Evolutionary conservation across 2,329 filamentous ascomycete species (phyloP).

Genomic region (Penicillium sp.): DNA sequence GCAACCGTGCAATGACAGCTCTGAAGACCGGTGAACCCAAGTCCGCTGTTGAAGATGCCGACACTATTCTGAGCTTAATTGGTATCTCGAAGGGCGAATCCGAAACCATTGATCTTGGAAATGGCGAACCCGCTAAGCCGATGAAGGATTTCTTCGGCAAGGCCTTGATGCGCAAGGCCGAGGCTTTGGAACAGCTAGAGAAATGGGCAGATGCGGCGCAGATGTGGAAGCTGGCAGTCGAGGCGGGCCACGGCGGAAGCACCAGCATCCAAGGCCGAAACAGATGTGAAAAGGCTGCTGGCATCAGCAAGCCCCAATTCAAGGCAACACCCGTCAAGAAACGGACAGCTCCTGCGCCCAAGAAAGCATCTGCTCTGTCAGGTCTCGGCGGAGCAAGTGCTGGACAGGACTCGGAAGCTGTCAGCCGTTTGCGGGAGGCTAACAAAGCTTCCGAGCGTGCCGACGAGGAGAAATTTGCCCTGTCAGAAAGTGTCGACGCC

Average conservation of each 20-base stretch:
- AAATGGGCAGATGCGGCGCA: conserved; percentile 79
- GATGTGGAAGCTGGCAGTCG: conserved; percentile 78
- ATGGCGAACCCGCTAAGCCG: conserved; percentile 64
- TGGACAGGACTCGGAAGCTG: conserved; percentile 62
- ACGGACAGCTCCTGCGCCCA: conserved; percentile 43
- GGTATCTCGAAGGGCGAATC: conserved; percentile 72
- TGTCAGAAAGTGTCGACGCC: conserved; percentile 80
- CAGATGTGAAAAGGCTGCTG: conserved; percentile 81
- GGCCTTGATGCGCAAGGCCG: conserved; percentile 87
- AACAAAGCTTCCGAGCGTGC: conserved; percentile 80
- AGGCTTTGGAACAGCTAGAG: conserved; percentile 92
- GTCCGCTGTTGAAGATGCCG: conserved; percentile 76
- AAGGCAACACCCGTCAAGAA: conserved; percentile 46
- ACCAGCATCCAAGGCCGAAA: conserved; percentile 80
- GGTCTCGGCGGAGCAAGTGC: conserved; percentile 42
- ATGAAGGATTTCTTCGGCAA: conserved; percentile 95
- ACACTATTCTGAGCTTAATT: conserved; percentile 73
- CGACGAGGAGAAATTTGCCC: conserved; percentile 87
- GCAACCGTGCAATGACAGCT: conserved; percentile 83
- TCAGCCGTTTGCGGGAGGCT: conserved; percentile 73
- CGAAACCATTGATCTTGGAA: conserved; percentile 69
- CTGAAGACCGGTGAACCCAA: conserved; percentile 92
- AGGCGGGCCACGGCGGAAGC: conserved; percentile 77
- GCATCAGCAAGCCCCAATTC: conserved; percentile 53
- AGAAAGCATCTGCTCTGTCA: conserved; percentile 31